Evolutionary conservation across 495 filamentous ascomycete genomes (phyloP).

Genomic region (Pyrenopolyporus hunteri): DNA sequence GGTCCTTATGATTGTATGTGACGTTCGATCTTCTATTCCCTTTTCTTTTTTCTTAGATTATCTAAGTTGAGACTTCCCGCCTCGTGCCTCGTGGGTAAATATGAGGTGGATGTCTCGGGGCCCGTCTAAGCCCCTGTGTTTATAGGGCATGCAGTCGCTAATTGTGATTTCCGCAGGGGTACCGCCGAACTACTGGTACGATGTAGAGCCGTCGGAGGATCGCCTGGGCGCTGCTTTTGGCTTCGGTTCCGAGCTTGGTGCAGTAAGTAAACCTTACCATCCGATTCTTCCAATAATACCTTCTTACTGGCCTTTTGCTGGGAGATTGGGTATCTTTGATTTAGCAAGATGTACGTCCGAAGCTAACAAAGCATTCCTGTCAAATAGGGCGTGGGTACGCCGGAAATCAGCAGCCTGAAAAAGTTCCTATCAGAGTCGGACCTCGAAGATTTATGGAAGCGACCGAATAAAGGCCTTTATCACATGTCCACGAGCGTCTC

Average conservation of each 20-base stretch:
- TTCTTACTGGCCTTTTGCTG: no score
- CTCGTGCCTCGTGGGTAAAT: no score
- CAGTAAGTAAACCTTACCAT: no score
- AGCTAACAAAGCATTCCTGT: no score
- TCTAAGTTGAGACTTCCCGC: no score
- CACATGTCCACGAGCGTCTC: slow-evolving; percentile 65
- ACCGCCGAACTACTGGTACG: slow-evolving; percentile 69
- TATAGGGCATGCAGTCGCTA: neutral
- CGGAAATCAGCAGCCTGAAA: slow-evolving; percentile 58
- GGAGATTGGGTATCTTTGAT: no score
- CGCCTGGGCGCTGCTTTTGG: slow-evolving; percentile 63
- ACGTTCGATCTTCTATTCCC: no score
- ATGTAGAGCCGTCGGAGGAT: slow-evolving; percentile 44
- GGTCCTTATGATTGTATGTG: slow-evolving; percentile 66
- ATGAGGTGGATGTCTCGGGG: no score
- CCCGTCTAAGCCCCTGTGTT: no score
- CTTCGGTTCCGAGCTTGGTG: slow-evolving; percentile 65
- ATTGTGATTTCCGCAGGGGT: slow-evolving; percentile 36
- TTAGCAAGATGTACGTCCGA: no score
- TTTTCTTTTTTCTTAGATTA: no score
- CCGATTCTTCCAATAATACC: no score
- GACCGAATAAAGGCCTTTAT: slow-evolving; percentile 58
- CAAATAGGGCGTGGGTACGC: slow-evolving; percentile 69
- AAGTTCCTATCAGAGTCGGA: slow-evolving; percentile 60
- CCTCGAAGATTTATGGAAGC: slow-evolving; percentile 60